Conservation (phyloP, 164 flowering plant species). For the Nymphaea thermarum region DNA sequence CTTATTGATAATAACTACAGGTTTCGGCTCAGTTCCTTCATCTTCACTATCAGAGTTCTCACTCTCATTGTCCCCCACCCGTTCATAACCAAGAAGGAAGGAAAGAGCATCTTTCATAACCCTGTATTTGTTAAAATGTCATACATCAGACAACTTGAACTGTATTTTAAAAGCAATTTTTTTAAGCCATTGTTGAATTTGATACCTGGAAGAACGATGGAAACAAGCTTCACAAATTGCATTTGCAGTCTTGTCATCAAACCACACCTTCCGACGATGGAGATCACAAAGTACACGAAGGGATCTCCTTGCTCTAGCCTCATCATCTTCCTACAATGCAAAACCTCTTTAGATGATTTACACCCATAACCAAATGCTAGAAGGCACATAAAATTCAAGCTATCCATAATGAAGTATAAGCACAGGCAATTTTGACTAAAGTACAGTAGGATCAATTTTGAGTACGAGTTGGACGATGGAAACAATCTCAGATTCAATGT, state of each 20-base stretch:
- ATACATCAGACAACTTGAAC: too few species aligned
- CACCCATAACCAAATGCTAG: too few species aligned
- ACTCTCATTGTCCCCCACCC: constrained; percentile 57
- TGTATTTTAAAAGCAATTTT: too few species aligned
- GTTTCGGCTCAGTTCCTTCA: constrained; percentile 29
- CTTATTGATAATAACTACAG: constrained; percentile 42
- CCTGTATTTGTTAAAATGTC: constrained; percentile 22
- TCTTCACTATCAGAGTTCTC: constrained; percentile 71
- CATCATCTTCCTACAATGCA: background rate
- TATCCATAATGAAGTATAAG: too few species aligned
- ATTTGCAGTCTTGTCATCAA: constrained; percentile 86
- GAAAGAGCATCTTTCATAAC: constrained; percentile 72
- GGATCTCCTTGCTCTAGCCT: constrained; percentile 52
- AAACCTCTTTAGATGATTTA: too few species aligned
- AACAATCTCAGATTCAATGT: too few species aligned
- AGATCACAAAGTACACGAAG: constrained; percentile 73
- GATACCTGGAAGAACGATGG: constrained; percentile 65
- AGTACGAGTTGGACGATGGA: too few species aligned
- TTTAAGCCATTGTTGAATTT: background rate
- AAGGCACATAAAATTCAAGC: too few species aligned
- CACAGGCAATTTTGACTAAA: too few species aligned
- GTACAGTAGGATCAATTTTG: too few species aligned
- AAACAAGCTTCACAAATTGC: constrained; percentile 78
- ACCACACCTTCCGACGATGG: constrained; percentile 84
- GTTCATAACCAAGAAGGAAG: constrained; percentile 86